Evolutionary conservation across 306 rosid genomes (phyloP), one percentile per base, ranked within the genome.

Genomic region (Prunus mongolica): DNA sequence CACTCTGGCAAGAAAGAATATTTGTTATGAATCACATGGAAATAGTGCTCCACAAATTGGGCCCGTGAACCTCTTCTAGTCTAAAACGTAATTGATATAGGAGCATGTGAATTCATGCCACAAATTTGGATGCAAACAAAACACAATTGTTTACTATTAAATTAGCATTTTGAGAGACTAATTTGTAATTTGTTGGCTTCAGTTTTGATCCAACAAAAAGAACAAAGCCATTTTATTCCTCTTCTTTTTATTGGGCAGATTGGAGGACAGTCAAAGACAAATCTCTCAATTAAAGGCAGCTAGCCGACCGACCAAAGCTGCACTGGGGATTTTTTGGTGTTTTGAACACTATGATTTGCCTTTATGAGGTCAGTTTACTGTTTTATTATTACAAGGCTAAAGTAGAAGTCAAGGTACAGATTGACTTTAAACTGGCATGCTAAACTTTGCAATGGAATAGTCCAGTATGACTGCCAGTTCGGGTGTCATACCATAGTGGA

Each of bases 21-120:
- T 82, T 25, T 72, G 4, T 50, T 15, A 5, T 30, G 16, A 47
- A 47, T 80, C 82, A 76, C 64, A 46, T 61, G 68, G 71, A 71
- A 76, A 76, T 62, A 80, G 74, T 77, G 67, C 22, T 52, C 28
- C 45, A 68, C 30, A 46, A 65, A 11, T 70, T 30, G 78, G 56
- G 65, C 68, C 82, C 84, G 82, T 80, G 84, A 84, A 52, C 64
- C 56, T 41, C 45, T 46, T 24, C 13, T 57, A 68, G 73, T 71
- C 74, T 67, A 67, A 67, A 44, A 14, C 69, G 52, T 4, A 74
- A 71, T 74, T n/a, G 76, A 78, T 74, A 22, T 38, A 38, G 47
- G 49, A 34, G 57, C 74, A 72, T 76, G 84, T 60, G 84, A 73
- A 62, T 67, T 74, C 47, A 34, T 9, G 72, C 69, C 65, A 11